Conservation (phyloP, 345 rosid species). For the Aurinia saxatilis region DNA sequence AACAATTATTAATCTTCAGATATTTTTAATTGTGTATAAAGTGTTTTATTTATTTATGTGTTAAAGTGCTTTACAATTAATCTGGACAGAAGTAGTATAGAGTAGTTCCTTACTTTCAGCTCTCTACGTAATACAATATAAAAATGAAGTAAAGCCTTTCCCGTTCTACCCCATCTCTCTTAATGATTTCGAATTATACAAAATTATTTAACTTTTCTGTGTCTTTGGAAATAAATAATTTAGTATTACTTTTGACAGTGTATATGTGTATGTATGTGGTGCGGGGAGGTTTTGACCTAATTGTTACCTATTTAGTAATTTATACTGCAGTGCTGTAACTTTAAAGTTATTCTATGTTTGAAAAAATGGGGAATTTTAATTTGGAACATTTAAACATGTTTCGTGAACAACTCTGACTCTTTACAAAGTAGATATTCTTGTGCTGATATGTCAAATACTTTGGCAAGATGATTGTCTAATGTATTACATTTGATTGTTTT, state of each 20-base stretch:
- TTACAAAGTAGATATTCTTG: constrained; percentile 14
- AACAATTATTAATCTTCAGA: not conserved
- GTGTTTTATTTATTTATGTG: not conserved
- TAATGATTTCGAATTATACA: not conserved
- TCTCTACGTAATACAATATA: constrained; percentile 11
- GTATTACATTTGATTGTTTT: not conserved
- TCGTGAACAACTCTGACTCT: constrained; percentile 16
- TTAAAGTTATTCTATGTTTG: not conserved
- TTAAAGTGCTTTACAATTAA: constrained; percentile 25
- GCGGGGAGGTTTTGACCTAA: constrained; percentile 11
- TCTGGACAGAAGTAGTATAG: constrained; percentile 7
- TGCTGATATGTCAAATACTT: constrained; percentile 1
- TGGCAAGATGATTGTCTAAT: not conserved
- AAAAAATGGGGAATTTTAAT: not conserved
- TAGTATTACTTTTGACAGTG: not conserved
- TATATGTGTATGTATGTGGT: not conserved
- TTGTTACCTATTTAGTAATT: not conserved
- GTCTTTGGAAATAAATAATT: not conserved
- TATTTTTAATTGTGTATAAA: not conserved
- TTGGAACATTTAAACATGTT: constrained; percentile 9
- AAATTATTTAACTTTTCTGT: not conserved
- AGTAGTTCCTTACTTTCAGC: constrained; percentile 30
- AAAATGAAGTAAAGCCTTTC: not conserved
- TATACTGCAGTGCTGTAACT: not conserved
- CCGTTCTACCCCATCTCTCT: not conserved